phyloP scores from a whole-genome alignment of 495 filamentous ascomycete species.

The Penicillium coffeae region DNA sequence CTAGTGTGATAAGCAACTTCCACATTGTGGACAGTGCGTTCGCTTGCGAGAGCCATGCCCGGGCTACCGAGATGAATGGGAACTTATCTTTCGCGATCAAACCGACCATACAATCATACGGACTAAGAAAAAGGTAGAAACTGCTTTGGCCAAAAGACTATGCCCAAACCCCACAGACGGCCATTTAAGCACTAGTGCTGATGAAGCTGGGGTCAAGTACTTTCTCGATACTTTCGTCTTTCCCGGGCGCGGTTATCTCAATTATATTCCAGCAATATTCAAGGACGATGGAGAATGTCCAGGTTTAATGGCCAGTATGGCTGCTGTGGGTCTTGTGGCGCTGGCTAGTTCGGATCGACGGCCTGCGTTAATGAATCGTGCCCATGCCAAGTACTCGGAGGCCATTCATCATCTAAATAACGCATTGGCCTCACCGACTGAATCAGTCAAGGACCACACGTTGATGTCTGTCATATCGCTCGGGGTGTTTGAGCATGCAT shows the following conservation, averaged over 20 bases:
- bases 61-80: slow-evolving; percentile 32
- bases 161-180: slow-evolving; percentile 11
- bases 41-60: slow-evolving; percentile 18
- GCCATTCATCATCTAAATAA: slow-evolving; percentile 41
- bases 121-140: slow-evolving; percentile 12
- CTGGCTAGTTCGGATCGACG: slow-evolving; percentile 34
- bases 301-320: slow-evolving; percentile 37
- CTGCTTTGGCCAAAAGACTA: neutral
- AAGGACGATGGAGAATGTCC: slow-evolving; percentile 24
- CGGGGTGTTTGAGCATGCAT: slow-evolving; percentile 55
- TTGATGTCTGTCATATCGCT: slow-evolving; percentile 57
- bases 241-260: slow-evolving; percentile 31
- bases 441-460: slow-evolving; percentile 55
- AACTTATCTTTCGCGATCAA: slow-evolving; percentile 46
- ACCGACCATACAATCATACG: slow-evolving; percentile 25
- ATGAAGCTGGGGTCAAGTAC: slow-evolving; percentile 30
- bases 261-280: slow-evolving; percentile 25
- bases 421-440: slow-evolving; percentile 46
- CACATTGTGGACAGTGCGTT: slow-evolving; percentile 26
- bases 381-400: slow-evolving; percentile 38
- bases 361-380: slow-evolving; percentile 29
- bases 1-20: slow-evolving; percentile 25
- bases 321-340: slow-evolving; percentile 42
- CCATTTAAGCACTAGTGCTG: too few species aligned
- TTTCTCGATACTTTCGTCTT: slow-evolving; percentile 36